phyloP scores from a whole-genome alignment of 192 early-diverging fungal species.

The Coemansia sp. region DNA sequence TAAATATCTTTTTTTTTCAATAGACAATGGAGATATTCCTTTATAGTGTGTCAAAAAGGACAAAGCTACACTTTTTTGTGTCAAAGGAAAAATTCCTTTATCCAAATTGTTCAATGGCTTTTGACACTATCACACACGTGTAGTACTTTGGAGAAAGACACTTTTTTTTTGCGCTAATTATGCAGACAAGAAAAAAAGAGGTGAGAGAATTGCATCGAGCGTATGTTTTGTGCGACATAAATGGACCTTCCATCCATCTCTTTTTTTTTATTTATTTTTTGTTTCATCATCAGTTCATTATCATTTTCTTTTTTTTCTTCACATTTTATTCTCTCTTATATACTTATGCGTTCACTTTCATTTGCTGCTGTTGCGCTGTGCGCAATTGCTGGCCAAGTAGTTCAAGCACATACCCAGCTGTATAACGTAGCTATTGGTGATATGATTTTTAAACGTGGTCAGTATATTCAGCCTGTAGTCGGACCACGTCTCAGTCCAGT shows the following conservation, averaged over 20 bases:
- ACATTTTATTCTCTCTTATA: background rate
- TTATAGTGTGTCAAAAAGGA: too few species aligned
- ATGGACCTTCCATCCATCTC: background rate
- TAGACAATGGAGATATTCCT: too few species aligned
- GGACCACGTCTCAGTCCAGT: background rate
- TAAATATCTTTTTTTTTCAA: background rate
- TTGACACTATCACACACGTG: background rate
- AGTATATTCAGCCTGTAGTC: constrained; percentile 36
- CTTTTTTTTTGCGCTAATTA: background rate
- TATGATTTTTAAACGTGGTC: background rate
- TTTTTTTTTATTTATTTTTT: background rate
- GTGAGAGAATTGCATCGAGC: background rate
- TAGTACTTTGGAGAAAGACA: background rate
- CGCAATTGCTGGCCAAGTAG: constrained; percentile 6
- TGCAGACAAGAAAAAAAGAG: background rate
- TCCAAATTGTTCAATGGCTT: too few species aligned
- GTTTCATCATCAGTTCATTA: background rate
- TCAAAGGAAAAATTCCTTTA: too few species aligned
- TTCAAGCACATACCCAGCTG: constrained; percentile 33
- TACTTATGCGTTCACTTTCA: background rate
- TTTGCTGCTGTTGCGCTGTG: constrained; percentile 5
- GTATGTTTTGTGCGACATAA: background rate
- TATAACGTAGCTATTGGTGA: constrained; percentile 23
- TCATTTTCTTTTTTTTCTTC: background rate
- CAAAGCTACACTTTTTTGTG: too few species aligned